These are phyloP conservation scores for Usnea hakonensis DNA, from an alignment of 495 filamentous ascomycete genomes.

Conservation along the genomic window DNA sequence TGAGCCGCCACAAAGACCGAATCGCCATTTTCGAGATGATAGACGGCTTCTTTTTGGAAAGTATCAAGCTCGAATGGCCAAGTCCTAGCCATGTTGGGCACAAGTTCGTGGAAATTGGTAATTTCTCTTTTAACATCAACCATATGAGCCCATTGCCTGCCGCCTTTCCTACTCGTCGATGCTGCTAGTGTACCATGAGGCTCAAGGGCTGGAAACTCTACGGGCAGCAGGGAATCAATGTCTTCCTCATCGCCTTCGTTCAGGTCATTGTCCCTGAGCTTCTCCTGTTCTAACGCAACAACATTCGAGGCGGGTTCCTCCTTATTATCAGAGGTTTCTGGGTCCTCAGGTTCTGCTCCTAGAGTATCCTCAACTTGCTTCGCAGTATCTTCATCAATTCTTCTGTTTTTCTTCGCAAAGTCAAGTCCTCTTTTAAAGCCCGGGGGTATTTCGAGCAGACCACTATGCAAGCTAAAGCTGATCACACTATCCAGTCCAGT, in stretches of 20 bases:
- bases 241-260: conserved; percentile 57
- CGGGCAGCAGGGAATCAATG: conserved; percentile 81
- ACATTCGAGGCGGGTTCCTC: conserved; percentile 14
- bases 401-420: conserved; percentile 54
- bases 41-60: conserved; percentile 97
- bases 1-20: conserved; percentile 99
- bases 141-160: conserved; percentile 94
- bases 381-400: conserved; percentile 49
- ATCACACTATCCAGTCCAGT: conserved; percentile 68
- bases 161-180: conserved; percentile 61
- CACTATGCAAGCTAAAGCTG: conserved; percentile 66
- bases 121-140: conserved; percentile 90
- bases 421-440: conserved; percentile 74
- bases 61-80: conserved; percentile 98
- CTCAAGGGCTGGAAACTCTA: conserved; percentile 88
- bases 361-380: conserved; percentile 69
- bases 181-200: conserved; percentile 69
- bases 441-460: conserved; percentile 73
- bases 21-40: conserved; percentile 92
- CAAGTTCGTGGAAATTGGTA: conserved; percentile 81
- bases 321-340: conserved; percentile 32
- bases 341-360: conserved; percentile 51
- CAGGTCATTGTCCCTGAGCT: conserved; percentile 1
- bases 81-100: conserved; percentile 89
- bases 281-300: background rate